Evolutionary conservation across 2,329 filamentous ascomycete genomes (phyloP), one percentile per base, ranked within the genome.

Genomic region (Fusarium dimerum): DNA sequence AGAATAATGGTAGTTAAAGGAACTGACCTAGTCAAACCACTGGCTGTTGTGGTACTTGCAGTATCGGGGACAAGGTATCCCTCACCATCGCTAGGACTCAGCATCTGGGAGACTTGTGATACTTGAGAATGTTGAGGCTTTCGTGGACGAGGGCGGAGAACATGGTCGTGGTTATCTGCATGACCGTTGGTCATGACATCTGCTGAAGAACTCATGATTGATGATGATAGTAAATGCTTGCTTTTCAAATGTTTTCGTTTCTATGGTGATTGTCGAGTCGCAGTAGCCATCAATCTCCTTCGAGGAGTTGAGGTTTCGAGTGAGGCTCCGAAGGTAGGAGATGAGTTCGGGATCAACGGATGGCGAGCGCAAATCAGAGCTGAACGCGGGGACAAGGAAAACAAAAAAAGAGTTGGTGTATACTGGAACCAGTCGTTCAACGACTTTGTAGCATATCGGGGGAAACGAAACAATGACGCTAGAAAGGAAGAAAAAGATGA

Each of bases 101-200:
- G 62, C 48, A 65, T 66, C 43, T 69, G 71, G 55, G 73, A 75
- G 42, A 76, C 66, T 47, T 74, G 73, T 3, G 73, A 70, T n/a
- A 79, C 66, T 60, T 79, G 78, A 3, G 75, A 67, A 50, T 80
- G 78, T 55, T 76, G 69, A 1, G 77, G 74, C 58, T 81, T 82
- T 55, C 76, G 75, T 20, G 78, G 76, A 10, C 80, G 73, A 15
- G 80, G 77, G 6, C 79, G 77, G 49, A 80, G 62, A 48, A 80
- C 70, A 54, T 76, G 68, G 47, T 78, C 78, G 48, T 71, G 54
- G 12, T 64, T 50, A 47, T 52, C 55, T 38, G 56, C 57, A 39
- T 67, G 57, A 41, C 64, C 61, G 50, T 64, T 67, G 45, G 62
- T 52, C 58, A 63, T 43, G 50, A 63, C 54, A 47, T 71, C 66